Evolutionary conservation across 352 stramenopile genomes (phyloP).

Genomic region (Aphanomyces stellatus): DNA sequence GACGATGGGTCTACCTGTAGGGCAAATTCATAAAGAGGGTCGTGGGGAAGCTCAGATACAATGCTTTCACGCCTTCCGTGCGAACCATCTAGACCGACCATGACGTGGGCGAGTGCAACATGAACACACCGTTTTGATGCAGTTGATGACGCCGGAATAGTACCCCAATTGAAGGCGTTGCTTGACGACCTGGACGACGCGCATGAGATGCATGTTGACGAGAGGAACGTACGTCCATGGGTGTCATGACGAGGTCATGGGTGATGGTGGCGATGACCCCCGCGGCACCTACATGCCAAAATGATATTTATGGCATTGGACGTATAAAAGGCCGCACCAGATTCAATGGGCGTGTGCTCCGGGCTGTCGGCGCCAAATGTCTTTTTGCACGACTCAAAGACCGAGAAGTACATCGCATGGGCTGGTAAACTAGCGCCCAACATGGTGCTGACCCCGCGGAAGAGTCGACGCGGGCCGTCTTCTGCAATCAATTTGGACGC

Average conservation of each 20-base stretch:
- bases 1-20: slow-evolving; percentile 70
- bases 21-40: slow-evolving; percentile 98
- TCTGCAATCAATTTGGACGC: slow-evolving; percentile 48
- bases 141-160: slow-evolving; percentile 89
- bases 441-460: slow-evolving; percentile 96
- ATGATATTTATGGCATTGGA: slow-evolving; percentile 14
- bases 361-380: slow-evolving; percentile 56
- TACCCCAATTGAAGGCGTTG: slow-evolving; percentile 98
- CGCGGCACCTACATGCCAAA: slow-evolving; percentile 53
- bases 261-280: slow-evolving; percentile 91
- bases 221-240: slow-evolving; percentile 84
- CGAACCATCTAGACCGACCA: slow-evolving; percentile 47
- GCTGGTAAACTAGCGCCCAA: slow-evolving; percentile 96
- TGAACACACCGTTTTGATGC: slow-evolving; percentile 62
- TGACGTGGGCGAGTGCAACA: slow-evolving; percentile 4
- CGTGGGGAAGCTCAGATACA: slow-evolving; percentile 95
- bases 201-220: background rate
- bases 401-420: slow-evolving; percentile 91
- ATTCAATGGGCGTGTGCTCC: slow-evolving; percentile 62
- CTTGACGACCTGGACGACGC: slow-evolving; percentile 89
- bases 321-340: slow-evolving; percentile 25
- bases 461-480: slow-evolving; percentile 83
- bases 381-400: slow-evolving; percentile 88
- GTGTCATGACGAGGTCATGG: slow-evolving; percentile 98
- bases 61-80: slow-evolving; percentile 58